Percentiles rank a stretch among this genome's conserved stretches.
Evolutionary conservation across 805 yeast species (phyloP).

Genomic region (Grigorovia humatica): DNA sequence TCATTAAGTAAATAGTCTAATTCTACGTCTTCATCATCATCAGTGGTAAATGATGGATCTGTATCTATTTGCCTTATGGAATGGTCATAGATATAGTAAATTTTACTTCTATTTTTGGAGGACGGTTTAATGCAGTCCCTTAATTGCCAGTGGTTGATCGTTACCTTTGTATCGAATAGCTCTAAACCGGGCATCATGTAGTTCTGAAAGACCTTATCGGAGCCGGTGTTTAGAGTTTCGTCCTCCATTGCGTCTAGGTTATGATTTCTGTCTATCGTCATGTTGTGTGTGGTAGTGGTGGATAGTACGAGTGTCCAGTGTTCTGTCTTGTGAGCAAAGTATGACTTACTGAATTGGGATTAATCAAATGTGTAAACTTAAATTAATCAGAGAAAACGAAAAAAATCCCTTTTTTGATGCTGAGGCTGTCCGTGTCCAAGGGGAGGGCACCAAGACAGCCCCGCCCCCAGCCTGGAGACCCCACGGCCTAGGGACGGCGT

Average conservation of each 20-base stretch:
- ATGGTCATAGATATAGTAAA: constrained; percentile 52
- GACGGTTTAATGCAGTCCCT: constrained; percentile 57
- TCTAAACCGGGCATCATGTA: constrained; percentile 26
- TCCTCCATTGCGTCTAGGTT: constrained; percentile 13
- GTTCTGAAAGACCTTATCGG: constrained; percentile 25
- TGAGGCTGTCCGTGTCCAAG: too few species aligned
- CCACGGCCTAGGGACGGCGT: too few species aligned
- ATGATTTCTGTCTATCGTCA: constrained; percentile 4
- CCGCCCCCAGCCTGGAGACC: too few species aligned
- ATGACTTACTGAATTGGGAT: too few species aligned
- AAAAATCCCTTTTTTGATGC: too few species aligned
- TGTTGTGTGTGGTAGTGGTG: neutral
- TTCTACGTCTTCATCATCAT: neutral
- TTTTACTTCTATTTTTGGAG: constrained; percentile 32
- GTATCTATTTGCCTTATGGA: constrained; percentile 39
- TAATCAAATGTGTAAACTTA: too few species aligned
- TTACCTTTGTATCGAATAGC: constrained; percentile 24
- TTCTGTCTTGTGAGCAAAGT: neutral
- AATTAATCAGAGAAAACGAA: too few species aligned
- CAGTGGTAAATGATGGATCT: constrained; percentile 1
- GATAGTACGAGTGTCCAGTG: neutral
- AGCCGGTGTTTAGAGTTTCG: constrained; percentile 18
- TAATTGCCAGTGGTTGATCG: constrained; percentile 63
- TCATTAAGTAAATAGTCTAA: neutral
- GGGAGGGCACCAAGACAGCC: too few species aligned